phyloP scores from a whole-genome alignment of 805 yeast species.

The Tetrapisispora fleetii region DNA sequence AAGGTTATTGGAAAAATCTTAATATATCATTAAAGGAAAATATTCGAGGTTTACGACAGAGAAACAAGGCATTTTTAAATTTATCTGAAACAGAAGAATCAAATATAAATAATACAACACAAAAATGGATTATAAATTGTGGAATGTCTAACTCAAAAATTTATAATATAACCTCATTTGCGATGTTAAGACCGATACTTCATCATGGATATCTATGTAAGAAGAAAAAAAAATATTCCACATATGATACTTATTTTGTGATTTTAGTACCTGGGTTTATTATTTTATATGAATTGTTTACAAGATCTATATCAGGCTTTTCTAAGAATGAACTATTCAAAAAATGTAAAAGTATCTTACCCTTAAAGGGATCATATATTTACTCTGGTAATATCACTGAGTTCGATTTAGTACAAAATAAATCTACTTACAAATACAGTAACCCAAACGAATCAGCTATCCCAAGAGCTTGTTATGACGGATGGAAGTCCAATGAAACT shows the following conservation, averaged over 20 bases:
- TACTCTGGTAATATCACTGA: slow-evolving; percentile 61
- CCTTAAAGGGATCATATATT: slow-evolving; percentile 59
- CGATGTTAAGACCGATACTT: slow-evolving; percentile 51
- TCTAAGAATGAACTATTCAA: slow-evolving; percentile 41
- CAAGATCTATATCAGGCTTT: slow-evolving; percentile 38
- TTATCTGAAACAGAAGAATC: slow-evolving; percentile 51
- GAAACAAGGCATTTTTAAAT: slow-evolving; percentile 39
- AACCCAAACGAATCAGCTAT: slow-evolving; percentile 48
- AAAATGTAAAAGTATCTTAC: slow-evolving; percentile 46
- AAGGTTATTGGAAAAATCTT: slow-evolving; percentile 51
- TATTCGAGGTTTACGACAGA: slow-evolving; percentile 30
- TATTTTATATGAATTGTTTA: slow-evolving; percentile 43
- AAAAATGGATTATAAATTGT: slow-evolving; percentile 46
- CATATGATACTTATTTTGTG: slow-evolving; percentile 51
- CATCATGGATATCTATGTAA: slow-evolving; percentile 59
- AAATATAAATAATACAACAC: slow-evolving; percentile 34
- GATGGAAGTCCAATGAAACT: slow-evolving; percentile 75
- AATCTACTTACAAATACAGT: slow-evolving; percentile 35
- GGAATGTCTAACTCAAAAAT: slow-evolving; percentile 44
- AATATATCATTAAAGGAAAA: slow-evolving; percentile 33
- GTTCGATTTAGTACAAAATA: slow-evolving; percentile 42
- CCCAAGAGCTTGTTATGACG: slow-evolving; percentile 72
- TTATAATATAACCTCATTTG: slow-evolving; percentile 46
- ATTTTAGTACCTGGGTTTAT: slow-evolving; percentile 64
- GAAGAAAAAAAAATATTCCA: slow-evolving; percentile 59